phyloP scores from a whole-genome alignment of 345 rosid genomes.

The Populus deltoides region DNA sequence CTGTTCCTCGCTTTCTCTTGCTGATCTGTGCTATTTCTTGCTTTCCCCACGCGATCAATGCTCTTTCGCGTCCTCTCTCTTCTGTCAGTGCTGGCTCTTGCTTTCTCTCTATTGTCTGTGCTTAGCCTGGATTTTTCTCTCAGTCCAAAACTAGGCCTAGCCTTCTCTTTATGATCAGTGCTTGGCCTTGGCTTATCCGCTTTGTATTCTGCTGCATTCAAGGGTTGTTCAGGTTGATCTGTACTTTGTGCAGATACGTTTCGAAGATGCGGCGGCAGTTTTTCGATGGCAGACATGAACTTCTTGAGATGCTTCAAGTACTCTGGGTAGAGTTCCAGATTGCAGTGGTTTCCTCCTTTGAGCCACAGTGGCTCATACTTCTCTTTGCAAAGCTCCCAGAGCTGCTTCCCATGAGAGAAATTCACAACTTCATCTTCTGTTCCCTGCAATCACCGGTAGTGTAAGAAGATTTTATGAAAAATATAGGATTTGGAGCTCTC shows the following conservation, averaged over 20 bases:
- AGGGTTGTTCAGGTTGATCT: constrained; percentile 27
- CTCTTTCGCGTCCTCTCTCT: constrained; percentile 59
- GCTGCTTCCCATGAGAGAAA: constrained; percentile 78
- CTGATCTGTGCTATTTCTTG: constrained; percentile 62
- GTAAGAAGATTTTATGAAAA: neutral
- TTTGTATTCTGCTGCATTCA: constrained; percentile 4
- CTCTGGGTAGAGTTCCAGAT: constrained; percentile 75
- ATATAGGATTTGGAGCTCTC: neutral
- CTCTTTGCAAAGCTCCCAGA: constrained; percentile 77
- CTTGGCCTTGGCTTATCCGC: constrained; percentile 34
- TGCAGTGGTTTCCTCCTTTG: constrained; percentile 76
- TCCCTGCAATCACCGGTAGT: constrained; percentile 44
- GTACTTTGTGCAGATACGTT: constrained; percentile 20
- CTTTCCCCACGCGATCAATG: constrained; percentile 43
- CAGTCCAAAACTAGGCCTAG: constrained; percentile 40
- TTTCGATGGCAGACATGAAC: constrained; percentile 74
- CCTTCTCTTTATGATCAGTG: constrained; percentile 38
- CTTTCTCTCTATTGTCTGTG: constrained; percentile 40
- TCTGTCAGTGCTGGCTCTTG: constrained; percentile 45
- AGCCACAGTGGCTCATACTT: constrained; percentile 94
- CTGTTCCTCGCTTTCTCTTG: constrained; percentile 70
- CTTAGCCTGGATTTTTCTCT: constrained; percentile 60
- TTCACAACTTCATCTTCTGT: constrained; percentile 80
- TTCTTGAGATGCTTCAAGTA: constrained; percentile 70
- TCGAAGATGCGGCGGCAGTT: constrained; percentile 34